Evolutionary conservation across 78 protist genomes (phyloP).

Genomic region (Planoprotostelium fungivorum): DNA sequence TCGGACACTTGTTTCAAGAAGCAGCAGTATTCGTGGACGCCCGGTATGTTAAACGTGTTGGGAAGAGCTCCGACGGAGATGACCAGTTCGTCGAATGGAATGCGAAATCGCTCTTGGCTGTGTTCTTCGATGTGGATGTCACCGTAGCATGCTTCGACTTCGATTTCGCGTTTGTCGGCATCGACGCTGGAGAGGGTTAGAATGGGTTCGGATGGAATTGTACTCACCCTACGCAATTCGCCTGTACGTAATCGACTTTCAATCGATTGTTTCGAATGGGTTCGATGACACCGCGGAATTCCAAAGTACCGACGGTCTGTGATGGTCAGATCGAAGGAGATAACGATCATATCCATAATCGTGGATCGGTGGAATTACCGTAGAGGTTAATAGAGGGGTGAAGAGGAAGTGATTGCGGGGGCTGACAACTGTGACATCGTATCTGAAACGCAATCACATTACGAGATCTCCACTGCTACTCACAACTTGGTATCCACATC

Average conservation of each 20-base stretch:
- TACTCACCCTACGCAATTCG: constrained; percentile 18
- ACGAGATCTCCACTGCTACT: neutral
- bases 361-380: neutral
- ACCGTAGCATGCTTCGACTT: neutral
- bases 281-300: constrained; percentile 29
- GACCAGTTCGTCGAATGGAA: constrained; percentile 71
- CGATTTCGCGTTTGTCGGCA: too few relatives aligned
- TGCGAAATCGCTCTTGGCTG: neutral
- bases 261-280: constrained; percentile 40
- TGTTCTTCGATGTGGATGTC: neutral
- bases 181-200: neutral
- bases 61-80: constrained; percentile 69
- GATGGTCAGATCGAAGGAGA: too few relatives aligned
- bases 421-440: constrained; percentile 29
- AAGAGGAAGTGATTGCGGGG: constrained; percentile 60
- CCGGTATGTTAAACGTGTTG: constrained; percentile 66
- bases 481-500: neutral
- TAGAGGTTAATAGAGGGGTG: constrained; percentile 55
- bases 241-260: neutral
- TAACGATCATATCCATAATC: too few relatives aligned
- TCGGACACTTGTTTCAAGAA: constrained; percentile 64
- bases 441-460: neutral
- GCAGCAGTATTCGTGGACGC: constrained; percentile 63
- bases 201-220: neutral
- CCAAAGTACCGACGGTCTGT: neutral